phyloP scores from a whole-genome alignment of 1,284 basidiomycete species.

The Vanrija humicola region DNA sequence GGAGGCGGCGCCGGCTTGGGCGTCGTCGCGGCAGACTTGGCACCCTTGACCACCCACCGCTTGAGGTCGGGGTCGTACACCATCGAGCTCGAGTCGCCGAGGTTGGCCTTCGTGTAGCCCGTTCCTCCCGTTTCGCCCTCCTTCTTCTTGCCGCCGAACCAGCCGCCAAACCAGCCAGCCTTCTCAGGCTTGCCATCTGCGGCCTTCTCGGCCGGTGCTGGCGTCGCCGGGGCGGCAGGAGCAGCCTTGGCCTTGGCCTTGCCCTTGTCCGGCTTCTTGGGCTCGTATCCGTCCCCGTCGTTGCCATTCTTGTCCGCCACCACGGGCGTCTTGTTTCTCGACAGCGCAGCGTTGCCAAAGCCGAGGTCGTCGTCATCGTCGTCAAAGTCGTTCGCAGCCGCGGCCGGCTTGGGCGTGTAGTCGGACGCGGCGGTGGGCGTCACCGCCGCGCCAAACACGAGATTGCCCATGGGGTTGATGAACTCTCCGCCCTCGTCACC shows the following conservation, averaged over 20 bases:
- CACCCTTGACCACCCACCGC: conserved; percentile 94
- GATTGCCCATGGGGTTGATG: conserved; percentile 15
- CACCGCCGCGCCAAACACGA: conserved; percentile 1
- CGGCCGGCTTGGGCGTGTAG: conserved; percentile 8
- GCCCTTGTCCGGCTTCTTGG: neutral
- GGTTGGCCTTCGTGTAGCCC: conserved; percentile 59
- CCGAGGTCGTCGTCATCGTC: conserved; percentile 86
- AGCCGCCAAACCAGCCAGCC: neutral
- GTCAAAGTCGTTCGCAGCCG: conserved; percentile 37
- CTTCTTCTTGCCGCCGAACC: neutral
- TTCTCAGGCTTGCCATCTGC: neutral
- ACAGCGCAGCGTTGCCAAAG: conserved; percentile 67
- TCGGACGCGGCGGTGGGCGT: neutral
- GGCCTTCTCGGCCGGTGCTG: neutral
- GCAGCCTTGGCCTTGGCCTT: conserved; percentile 29
- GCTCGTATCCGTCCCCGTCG: conserved; percentile 14
- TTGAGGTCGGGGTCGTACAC: conserved; percentile 93
- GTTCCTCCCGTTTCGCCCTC: neutral
- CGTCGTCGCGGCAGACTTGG: conserved; percentile 57
- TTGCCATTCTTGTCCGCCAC: conserved; percentile 36
- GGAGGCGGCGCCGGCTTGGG: conserved; percentile 53
- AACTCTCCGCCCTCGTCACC: conserved; percentile 59
- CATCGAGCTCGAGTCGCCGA: conserved; percentile 88
- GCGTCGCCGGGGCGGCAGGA: conserved; percentile 18
- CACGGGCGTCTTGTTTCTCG: conserved; percentile 39